Evolutionary conservation across 1,284 basidiomycete genomes (phyloP).

Genomic region (Cutaneotrichosporon cutaneum): DNA sequence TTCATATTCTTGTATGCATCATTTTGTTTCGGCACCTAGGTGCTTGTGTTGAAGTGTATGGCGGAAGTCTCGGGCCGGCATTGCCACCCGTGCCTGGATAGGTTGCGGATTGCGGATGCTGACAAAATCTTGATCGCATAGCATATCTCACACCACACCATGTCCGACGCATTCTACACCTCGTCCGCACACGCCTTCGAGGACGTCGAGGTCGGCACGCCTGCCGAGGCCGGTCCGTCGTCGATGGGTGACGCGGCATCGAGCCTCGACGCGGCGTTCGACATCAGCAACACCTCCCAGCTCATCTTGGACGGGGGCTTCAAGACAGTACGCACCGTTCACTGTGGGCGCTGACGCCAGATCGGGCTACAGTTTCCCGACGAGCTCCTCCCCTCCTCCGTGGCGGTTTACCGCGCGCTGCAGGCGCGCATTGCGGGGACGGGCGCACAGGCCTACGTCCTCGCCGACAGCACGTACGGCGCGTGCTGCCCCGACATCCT

Average conservation of each 20-base stretch:
- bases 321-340: slow-evolving; percentile 46
- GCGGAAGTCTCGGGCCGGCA: not conserved
- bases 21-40: too few relatives aligned
- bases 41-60: too few relatives aligned
- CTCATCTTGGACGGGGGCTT: slow-evolving; percentile 51
- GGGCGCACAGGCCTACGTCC: slow-evolving; percentile 69
- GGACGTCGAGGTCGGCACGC: slow-evolving; percentile 33
- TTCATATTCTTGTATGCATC: not conserved
- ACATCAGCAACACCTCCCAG: slow-evolving; percentile 49
- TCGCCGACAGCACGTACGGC: slow-evolving; percentile 96
- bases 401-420: slow-evolving; percentile 76
- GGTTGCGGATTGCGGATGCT: not conserved
- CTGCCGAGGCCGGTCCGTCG: slow-evolving; percentile 31
- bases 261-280: slow-evolving; percentile 51
- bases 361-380: slow-evolving; percentile 95
- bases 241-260: slow-evolving; percentile 38
- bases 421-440: slow-evolving; percentile 58
- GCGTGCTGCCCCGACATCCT: slow-evolving; percentile 98
- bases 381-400: slow-evolving; percentile 81
- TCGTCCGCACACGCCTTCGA: slow-evolving; percentile 49
- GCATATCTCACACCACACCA: not conserved
- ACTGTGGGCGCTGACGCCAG: slow-evolving; percentile 54
- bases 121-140: slow-evolving; percentile 3
- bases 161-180: slow-evolving; percentile 46
- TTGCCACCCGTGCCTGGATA: slow-evolving; percentile 11